Evolutionary conservation across 2,329 filamentous ascomycete species (phyloP), one percentile per base, ranked within the genome.

Genomic region (Huntiella savannae): DNA sequence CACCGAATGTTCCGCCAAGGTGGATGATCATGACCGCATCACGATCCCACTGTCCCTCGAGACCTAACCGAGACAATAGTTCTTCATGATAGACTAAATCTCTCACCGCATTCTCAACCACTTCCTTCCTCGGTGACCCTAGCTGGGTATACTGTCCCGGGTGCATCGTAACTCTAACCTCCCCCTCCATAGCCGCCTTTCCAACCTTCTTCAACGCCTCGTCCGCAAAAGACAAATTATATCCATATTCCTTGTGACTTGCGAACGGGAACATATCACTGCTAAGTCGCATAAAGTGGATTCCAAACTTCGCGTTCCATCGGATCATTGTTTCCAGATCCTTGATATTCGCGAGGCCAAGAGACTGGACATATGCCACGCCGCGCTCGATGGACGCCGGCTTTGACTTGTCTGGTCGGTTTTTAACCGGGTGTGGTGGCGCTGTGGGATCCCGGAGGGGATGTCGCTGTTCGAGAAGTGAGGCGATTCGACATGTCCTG

Each of bases 231-330:
- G 77, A 78, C 10, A 96, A 68, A 53, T 75, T 80, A 60, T 96
- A 96, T 0, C 87, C 88, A 53, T 93, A 80, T 51, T 84, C 80
- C 17, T 73, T 71, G 56, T 96, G 88, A 52, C 83, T 92, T 1
- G 88, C 88, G 59, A 95, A 95, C 0, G 88, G 88, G 53, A 96
- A 96, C 82, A 95, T 95, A 54, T 95, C 88, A 46, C 84, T 93
- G 54, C 84, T 93, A 15, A 96, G 67, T 1, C 88, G 75, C 73
- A 96, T 75, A 59, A 96, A 95, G 54, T 77, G 87, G 62, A 96
- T 96, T 35, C 80, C 79, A 53, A 88, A 95, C 53, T 76, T 82
- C 52, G 92, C 79, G 56, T 96, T 95, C 88, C 88, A 96, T 1
- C 76, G 72, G 6, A 95, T 56, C 75, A 95, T 84, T 60, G 92